phyloP scores from a whole-genome alignment of 2,329 filamentous ascomycete genomes.

The Paracamarosporium sp. region DNA sequence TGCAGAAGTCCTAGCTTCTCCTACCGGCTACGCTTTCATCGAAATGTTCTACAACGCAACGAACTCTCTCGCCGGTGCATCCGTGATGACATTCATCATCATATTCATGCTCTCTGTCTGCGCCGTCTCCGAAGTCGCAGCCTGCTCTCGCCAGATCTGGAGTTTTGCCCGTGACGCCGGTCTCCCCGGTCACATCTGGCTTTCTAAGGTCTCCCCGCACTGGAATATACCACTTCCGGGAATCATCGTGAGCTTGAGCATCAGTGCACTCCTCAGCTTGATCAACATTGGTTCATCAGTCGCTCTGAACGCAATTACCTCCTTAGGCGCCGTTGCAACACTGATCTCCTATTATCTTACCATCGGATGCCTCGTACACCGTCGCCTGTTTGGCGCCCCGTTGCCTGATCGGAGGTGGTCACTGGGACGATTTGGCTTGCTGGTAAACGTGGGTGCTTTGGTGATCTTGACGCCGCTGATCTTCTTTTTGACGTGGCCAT shows the following conservation, averaged over 20 bases:
- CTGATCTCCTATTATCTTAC: slow-evolving; percentile 29
- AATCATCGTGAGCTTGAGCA: slow-evolving; percentile 26
- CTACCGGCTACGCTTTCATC: slow-evolving; percentile 45
- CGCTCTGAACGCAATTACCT: slow-evolving; percentile 48
- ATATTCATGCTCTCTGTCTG: slow-evolving; percentile 25
- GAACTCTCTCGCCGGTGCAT: slow-evolving; percentile 19
- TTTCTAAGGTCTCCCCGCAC: slow-evolving; percentile 20
- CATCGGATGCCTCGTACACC: slow-evolving; percentile 3
- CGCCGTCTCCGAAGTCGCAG: slow-evolving; percentile 31
- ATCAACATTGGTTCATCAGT: slow-evolving; percentile 49
- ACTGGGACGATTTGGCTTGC: neutral
- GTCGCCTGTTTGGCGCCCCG: neutral
- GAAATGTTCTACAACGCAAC: slow-evolving; percentile 41
- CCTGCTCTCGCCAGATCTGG: slow-evolving; percentile 26
- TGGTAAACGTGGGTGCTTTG: neutral
- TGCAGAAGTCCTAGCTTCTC: slow-evolving; percentile 31
- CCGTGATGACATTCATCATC: slow-evolving; percentile 29
- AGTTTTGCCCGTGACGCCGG: slow-evolving; percentile 32
- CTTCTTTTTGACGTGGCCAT: slow-evolving; percentile 6
- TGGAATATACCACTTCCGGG: slow-evolving; percentile 21
- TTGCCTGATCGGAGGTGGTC: slow-evolving; percentile 5
- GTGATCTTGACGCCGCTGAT: slow-evolving; percentile 1
- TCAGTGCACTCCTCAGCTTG: slow-evolving; percentile 42
- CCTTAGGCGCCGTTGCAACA: slow-evolving; percentile 29
- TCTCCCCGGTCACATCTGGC: slow-evolving; percentile 19